These are phyloP conservation scores for Fusarium torulosum DNA, from an alignment of 2,329 filamentous ascomycete species.

Conservation along the genomic window DNA sequence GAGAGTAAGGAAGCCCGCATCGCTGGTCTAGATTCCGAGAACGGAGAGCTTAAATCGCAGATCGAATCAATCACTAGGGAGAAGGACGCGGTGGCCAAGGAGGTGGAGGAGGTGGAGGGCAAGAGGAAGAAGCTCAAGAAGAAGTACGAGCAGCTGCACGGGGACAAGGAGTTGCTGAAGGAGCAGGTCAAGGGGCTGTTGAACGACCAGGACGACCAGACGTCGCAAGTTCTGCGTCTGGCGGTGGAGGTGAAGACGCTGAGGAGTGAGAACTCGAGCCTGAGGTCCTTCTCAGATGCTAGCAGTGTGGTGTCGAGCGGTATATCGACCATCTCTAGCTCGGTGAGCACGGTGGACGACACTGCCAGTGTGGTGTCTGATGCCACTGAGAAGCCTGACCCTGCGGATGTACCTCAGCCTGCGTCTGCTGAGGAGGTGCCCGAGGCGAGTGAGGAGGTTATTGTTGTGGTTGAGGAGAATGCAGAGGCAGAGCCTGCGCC, in stretches of 20 bases:
- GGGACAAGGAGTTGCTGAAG: constrained; percentile 36
- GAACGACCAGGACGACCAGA: constrained; percentile 43
- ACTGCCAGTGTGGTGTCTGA: constrained; percentile 36
- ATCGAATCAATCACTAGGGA: constrained; percentile 44
- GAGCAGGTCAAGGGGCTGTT: constrained; percentile 40
- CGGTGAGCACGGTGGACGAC: constrained; percentile 28
- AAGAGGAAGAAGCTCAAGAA: constrained; percentile 47
- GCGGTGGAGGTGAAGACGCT: constrained; percentile 41
- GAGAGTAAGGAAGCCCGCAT: constrained; percentile 45
- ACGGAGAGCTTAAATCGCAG: constrained; percentile 43
- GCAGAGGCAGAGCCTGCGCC: background rate
- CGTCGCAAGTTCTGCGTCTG: constrained; percentile 43
- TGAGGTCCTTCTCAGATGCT: constrained; percentile 37
- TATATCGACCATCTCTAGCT: constrained; percentile 38
- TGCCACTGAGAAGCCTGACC: constrained; percentile 43
- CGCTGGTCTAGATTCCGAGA: constrained; percentile 39
- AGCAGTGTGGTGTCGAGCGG: constrained; percentile 41
- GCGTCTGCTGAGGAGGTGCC: constrained; percentile 31
- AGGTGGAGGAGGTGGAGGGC: constrained; percentile 41
- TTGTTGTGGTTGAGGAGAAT: constrained; percentile 6
- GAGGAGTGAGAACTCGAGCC: constrained; percentile 42
- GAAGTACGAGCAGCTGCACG: constrained; percentile 37
- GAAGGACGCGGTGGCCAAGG: constrained; percentile 40
- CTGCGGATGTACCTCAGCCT: constrained; percentile 25
- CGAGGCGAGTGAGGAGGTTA: constrained; percentile 17